Evolutionary conservation across 2,329 filamentous ascomycete genomes (phyloP), one percentile per base, ranked within the genome.

Genomic region (Dactylellina drechsleri): DNA sequence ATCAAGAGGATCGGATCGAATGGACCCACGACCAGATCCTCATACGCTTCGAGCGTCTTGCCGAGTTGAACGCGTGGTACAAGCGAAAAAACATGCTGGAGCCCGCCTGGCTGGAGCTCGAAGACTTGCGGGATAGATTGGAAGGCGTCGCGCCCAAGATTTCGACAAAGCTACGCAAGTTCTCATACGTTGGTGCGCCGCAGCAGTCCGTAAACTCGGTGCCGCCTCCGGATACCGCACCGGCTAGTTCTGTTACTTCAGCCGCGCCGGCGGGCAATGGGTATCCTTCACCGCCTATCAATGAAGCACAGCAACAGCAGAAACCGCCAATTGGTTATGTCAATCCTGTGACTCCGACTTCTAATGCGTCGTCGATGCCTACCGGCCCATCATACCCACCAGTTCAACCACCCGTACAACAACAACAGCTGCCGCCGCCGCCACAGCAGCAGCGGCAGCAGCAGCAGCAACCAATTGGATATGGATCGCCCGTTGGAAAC

Each of bases 51-150:
- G 70, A 74, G 52, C 70, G 70, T 53, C 70, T 74, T 15, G 70
- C 70, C 50, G 70, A 74, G 31, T 50, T 74, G 62, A 74, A 74
- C 70, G 70, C 70, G 62, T 74, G 70, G 70, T 74, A 74, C 43
- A 74, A 74, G 52, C 62, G 62, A n/a, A 74, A 74, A 62, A 67
- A 67, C 15, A 31, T 52, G 26, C 43, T 74, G 52, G 70, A 74
- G 45, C n/a, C 56, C n/a, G 57, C 28, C 41, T 74, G 70, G 70
- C 52, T 74, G 58, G 62, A 67, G 57, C 57, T 74, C 45, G 70
- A 74, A n/a, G 70, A 74, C 47, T 52, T 74, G 28, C 58, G 70
- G 20, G 70, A 74, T 28, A 61, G 70, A 15, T 50, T 74, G 53
- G 70, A 74, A 36, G 49, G 45, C 57, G 70, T 74, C n/a, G 70